These are phyloP conservation scores for Uronychia binucleata DNA, from an alignment of 73 alveolate genomes.

Conservation along the genomic window DNA sequence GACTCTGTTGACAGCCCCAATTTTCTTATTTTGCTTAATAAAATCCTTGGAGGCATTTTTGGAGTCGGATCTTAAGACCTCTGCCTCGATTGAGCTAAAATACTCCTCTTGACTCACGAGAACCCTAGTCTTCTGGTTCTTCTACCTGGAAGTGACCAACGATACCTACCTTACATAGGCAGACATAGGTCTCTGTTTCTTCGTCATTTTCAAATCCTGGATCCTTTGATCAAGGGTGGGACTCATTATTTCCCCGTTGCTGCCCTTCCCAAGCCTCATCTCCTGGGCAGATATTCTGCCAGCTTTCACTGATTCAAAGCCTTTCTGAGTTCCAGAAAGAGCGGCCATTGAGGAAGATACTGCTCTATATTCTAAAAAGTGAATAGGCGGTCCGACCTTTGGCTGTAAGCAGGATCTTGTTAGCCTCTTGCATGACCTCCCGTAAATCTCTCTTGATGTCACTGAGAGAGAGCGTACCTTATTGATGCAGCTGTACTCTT, in stretches of 20 bases:
- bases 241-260: neutral
- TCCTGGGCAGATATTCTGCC: neutral
- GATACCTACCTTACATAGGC: neutral
- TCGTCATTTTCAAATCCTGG: neutral
- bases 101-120: neutral
- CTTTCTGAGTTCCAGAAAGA: neutral
- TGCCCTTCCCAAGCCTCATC: neutral
- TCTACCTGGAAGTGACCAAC: neutral
- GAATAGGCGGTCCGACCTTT: neutral
- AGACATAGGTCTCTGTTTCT: neutral
- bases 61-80: neutral
- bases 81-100: neutral
- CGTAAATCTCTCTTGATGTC: neutral
- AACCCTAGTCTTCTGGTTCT: neutral
- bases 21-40: too few relatives aligned
- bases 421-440: neutral
- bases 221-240: neutral
- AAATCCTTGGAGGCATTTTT: neutral
- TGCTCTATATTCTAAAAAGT: neutral
- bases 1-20: neutral
- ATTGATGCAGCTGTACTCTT: too few relatives aligned
- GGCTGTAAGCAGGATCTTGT: neutral
- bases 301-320: neutral
- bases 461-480: too few relatives aligned
- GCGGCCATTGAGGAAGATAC: too few relatives aligned